A percentile compares a stretch with the other conserved stretches of the same genome.
These are phyloP conservation scores for Daedaleopsis sinensis DNA, from an alignment of 768 basidiomycete genomes.

Conservation along the genomic window DNA sequence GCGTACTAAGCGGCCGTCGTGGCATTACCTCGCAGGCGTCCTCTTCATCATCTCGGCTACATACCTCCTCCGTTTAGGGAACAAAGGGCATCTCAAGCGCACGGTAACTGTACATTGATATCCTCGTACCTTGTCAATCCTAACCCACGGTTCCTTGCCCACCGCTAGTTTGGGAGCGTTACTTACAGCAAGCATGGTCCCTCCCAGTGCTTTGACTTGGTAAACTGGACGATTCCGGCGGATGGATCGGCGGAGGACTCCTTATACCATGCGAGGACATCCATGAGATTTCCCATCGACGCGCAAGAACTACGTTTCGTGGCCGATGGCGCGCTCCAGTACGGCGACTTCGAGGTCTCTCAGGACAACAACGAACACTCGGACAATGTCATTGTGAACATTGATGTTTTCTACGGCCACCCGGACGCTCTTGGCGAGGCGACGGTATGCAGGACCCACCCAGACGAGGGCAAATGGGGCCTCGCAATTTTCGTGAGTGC, in stretches of 20 bases:
- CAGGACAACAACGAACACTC: constrained; percentile 1
- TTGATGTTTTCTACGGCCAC: constrained; percentile 20
- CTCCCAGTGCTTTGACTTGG: background rate
- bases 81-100: background rate
- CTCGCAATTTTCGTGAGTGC: constrained; percentile 34
- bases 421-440: constrained; percentile 8
- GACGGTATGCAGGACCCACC: constrained; percentile 26
- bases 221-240: constrained; percentile 11
- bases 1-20: constrained; percentile 16
- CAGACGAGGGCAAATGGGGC: constrained; percentile 22
- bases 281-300: constrained; percentile 14
- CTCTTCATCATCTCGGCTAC: constrained; percentile 4
- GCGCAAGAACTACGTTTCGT: constrained; percentile 13
- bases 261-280: constrained; percentile 9
- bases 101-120: background rate
- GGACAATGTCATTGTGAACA: constrained; percentile 20
- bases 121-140: background rate
- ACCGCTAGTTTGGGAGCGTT: background rate
- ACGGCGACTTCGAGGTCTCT: constrained; percentile 17
- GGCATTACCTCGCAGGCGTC: constrained; percentile 9
- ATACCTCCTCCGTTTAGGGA: background rate
- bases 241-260: background rate
- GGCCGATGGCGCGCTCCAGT: constrained; percentile 3
- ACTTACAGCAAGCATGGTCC: background rate
- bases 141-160: background rate